Evolutionary conservation across 257 asterid genomes (phyloP).

Genomic region (Solanum appendiculatum): DNA sequence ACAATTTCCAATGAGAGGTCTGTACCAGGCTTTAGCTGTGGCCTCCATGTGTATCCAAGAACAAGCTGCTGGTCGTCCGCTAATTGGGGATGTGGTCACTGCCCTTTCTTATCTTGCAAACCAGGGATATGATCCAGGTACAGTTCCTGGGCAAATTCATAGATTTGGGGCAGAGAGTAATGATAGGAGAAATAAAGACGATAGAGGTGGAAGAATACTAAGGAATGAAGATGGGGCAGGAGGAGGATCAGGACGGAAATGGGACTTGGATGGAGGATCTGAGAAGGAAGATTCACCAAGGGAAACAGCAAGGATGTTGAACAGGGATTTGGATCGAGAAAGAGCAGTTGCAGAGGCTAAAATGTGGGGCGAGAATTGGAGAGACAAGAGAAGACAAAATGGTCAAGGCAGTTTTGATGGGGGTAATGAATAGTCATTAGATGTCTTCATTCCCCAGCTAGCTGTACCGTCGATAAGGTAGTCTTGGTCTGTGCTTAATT

Average conservation of each 20-base stretch:
- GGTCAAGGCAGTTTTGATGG: slow-evolving; percentile 59
- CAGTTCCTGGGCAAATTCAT: slow-evolving; percentile 10
- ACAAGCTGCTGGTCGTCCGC: slow-evolving; percentile 95
- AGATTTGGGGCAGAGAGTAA: slow-evolving; percentile 20
- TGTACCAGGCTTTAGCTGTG: slow-evolving; percentile 94
- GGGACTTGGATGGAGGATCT: slow-evolving; percentile 72
- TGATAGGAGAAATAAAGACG: slow-evolving; percentile 41
- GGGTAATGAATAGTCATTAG: slow-evolving; percentile 30
- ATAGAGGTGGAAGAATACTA: slow-evolving; percentile 37
- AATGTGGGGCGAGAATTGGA: slow-evolving; percentile 98
- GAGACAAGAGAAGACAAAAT: slow-evolving; percentile 70
- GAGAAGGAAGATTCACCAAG: slow-evolving; percentile 81
- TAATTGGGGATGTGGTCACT: slow-evolving; percentile 89
- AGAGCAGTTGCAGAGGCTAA: slow-evolving; percentile 97
- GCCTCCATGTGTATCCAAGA: slow-evolving; percentile 98
- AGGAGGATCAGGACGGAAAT: slow-evolving; percentile 58
- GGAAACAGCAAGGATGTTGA: slow-evolving; percentile 56
- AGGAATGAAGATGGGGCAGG: slow-evolving; percentile 58
- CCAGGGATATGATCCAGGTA: slow-evolving; percentile 58
- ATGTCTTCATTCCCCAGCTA: neutral
- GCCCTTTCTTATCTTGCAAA: slow-evolving; percentile 92
- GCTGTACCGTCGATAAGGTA: neutral
- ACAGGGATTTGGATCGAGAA: slow-evolving; percentile 75
- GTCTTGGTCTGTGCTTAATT: neutral
- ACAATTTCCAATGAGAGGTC: slow-evolving; percentile 77